Conservation (phyloP, 2,329 filamentous ascomycete species). For the Sordariomycetes sp. region DNA sequence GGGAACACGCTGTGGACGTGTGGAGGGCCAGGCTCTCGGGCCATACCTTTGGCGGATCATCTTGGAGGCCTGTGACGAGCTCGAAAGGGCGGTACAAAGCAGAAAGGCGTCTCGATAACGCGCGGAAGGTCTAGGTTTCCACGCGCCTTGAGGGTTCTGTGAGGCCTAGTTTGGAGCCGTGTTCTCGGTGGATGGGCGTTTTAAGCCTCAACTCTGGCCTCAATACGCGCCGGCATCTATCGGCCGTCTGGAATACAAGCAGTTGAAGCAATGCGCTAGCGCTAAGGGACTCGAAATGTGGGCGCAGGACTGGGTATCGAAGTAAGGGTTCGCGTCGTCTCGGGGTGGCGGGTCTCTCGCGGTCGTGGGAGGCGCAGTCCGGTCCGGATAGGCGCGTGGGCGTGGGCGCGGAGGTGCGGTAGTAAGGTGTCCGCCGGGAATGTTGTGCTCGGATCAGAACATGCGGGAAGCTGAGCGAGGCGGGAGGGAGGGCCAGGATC, state of each 20-base stretch:
- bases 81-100: no score
- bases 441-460: no score
- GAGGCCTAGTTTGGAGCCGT: neutral
- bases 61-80: neutral
- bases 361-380: neutral
- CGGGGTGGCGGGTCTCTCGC: neutral
- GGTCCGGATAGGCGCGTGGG: no score
- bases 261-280: neutral
- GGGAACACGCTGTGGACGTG: neutral
- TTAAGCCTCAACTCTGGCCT: neutral
- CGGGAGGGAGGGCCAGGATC: no score
- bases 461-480: no score
- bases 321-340: neutral
- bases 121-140: neutral
- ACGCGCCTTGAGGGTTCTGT: neutral
- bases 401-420: neutral
- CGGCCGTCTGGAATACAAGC: neutral
- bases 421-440: neutral
- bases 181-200: neutral
- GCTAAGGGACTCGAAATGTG: neutral
- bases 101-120: neutral
- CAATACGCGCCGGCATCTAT: neutral
- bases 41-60: constrained; percentile 25
- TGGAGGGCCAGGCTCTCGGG: neutral
- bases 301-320: neutral